Conservation (phyloP, 139 green algal genomes). For the Closterium sp. region DNA sequence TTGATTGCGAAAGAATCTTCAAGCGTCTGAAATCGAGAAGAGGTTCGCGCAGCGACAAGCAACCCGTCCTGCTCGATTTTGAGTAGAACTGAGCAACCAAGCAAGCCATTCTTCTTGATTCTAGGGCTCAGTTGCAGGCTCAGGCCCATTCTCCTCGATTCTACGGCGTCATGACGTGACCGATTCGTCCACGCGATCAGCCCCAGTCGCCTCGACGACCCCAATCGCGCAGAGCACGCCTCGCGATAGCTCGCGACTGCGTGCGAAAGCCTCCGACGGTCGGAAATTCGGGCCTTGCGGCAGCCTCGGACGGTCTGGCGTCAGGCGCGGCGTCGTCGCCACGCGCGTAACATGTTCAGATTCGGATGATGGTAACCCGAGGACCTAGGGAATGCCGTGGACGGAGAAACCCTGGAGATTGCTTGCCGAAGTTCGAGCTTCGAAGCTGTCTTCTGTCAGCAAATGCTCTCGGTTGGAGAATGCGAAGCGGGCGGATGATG, state of each 20-base stretch:
- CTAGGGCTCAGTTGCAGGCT: too few relatives aligned
- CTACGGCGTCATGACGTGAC: too few relatives aligned
- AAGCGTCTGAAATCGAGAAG: too few relatives aligned
- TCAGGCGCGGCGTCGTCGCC: neutral
- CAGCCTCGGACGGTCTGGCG: neutral
- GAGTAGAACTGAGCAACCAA: too few relatives aligned
- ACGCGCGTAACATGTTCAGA: neutral
- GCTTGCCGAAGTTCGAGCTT: too few relatives aligned
- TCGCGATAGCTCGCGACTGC: neutral
- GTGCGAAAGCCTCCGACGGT: neutral
- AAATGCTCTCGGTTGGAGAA: neutral
- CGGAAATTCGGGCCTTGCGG: neutral
- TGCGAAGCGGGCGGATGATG: neutral
- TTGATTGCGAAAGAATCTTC: too few relatives aligned
- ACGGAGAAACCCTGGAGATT: neutral
- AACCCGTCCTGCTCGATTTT: too few relatives aligned
- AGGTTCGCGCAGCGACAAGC: too few relatives aligned
- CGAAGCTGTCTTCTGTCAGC: too few relatives aligned
- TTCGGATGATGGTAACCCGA: neutral
- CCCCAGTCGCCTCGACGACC: neutral
- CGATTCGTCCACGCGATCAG: too few relatives aligned
- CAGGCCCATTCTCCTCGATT: too few relatives aligned
- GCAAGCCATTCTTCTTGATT: too few relatives aligned
- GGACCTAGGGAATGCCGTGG: neutral
- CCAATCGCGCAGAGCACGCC: neutral